Evolutionary conservation across 73 alveolate genomes (phyloP), one percentile per base, ranked within the genome.

Genomic region (Stentor coeruleus): DNA sequence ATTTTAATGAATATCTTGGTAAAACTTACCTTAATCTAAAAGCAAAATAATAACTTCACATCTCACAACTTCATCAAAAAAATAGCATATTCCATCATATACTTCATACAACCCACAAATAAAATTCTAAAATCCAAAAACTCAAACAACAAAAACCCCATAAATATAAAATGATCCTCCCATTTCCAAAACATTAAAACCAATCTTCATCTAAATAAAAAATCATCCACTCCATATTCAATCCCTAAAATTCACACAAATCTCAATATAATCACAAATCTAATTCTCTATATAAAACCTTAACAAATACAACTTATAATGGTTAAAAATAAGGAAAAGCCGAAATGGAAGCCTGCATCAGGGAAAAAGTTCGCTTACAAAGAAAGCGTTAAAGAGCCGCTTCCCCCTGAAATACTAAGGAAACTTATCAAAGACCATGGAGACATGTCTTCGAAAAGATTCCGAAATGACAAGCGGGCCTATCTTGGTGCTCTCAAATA

Each of bases 371-470:
- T 84, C 41, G 93, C 88, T 35, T 87, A 91, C 84, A 88, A 83
- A 28, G 90, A 91, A 86, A 77, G 83, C 26, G 87, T 84, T 81
- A 91, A 91, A 73, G 92, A 91, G 74, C 66, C 84, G 66, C 90
- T 91, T 26, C 94, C 93, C 42, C 94, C 95, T 89, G 92, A 90
- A 66, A 85, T 84, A 74, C 77, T 81, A 82, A 90, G 98, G 86
- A 92, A 91, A 85, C 92, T 95, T 41, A 87, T 95, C 39, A 93
- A 93, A 91, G 99, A 98, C 83, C 99, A 98, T 84, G 99, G 99
- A n/a, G 99, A 98, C 84, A 95, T 98, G 99, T 93, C 99, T 4
- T 87, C 97, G 58, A 97, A 97, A 89, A 95, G 97, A 91, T 98
- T 94, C 91, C 92, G 99, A 57, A 95, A 97, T 81, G 98, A 95